phyloP scores from a whole-genome alignment of 768 basidiomycete species.

The Tubosaeta sp. region DNA sequence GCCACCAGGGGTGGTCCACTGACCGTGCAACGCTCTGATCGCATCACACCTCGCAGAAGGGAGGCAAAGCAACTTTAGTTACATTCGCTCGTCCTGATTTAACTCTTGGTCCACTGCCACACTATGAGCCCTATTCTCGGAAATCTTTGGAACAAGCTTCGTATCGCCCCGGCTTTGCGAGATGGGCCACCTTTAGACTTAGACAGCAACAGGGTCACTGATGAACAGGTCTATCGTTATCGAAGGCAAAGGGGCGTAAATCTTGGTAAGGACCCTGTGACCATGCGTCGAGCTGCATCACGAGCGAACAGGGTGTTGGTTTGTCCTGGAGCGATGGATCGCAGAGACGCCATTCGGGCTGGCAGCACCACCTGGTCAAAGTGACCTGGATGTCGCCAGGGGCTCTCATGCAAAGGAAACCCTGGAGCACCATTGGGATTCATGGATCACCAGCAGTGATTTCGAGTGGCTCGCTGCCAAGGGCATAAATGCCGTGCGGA shows the following conservation, averaged over 20 bases:
- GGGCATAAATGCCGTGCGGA: conserved; percentile 58
- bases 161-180: conserved; percentile 1
- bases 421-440: conserved; percentile 46
- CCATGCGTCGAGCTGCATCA: conserved; percentile 7
- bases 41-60: not conserved
- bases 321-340: conserved; percentile 78
- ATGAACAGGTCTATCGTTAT: conserved; percentile 45
- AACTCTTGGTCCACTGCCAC: too few species aligned
- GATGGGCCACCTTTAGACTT: conserved; percentile 1
- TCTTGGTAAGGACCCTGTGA: conserved; percentile 46
- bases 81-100: too few species aligned
- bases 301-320: conserved; percentile 59
- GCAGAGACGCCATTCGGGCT: conserved; percentile 50
- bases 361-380: conserved; percentile 53
- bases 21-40: conserved; percentile 2
- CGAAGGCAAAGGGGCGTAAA: conserved; percentile 81
- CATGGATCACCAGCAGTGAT: conserved; percentile 51
- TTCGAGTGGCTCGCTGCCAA: conserved; percentile 49
- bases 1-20: too few species aligned
- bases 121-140: conserved; percentile 12
- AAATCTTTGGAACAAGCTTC: conserved; percentile 16
- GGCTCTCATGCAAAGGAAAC: conserved; percentile 43
- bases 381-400: conserved; percentile 66
- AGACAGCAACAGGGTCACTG: not conserved
- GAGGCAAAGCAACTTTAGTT: too few species aligned